phyloP scores from a whole-genome alignment of 2,329 filamentous ascomycete species.

The Rutstroemia sp. region DNA sequence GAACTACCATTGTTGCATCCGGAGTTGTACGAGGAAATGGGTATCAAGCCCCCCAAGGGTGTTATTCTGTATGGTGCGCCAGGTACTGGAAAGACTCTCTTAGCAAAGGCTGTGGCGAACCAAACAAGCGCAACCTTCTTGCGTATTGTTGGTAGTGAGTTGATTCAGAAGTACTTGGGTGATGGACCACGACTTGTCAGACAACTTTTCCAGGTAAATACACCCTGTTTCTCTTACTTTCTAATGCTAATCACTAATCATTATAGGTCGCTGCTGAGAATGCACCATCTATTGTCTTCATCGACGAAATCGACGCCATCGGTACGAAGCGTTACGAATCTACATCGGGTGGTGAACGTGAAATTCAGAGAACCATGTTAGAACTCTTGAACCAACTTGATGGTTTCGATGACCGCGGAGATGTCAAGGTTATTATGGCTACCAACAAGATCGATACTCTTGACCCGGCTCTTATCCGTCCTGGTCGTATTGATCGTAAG shows the following conservation, averaged over 20 bases:
- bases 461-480: conserved; percentile 91
- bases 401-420: conserved; percentile 95
- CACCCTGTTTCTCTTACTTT: background rate
- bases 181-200: conserved; percentile 91
- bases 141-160: conserved; percentile 90
- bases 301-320: conserved; percentile 98
- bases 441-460: conserved; percentile 99
- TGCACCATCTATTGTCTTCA: conserved; percentile 95
- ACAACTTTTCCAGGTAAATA: conserved; percentile 77
- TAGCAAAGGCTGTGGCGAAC: conserved; percentile 96
- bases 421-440: conserved; percentile 99
- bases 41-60: conserved; percentile 98
- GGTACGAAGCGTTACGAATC: conserved; percentile 98
- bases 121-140: conserved; percentile 98
- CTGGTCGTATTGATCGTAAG: conserved; percentile 97
- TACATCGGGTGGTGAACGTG: conserved; percentile 91
- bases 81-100: conserved; percentile 90
- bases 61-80: conserved; percentile 97
- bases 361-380: conserved; percentile 97
- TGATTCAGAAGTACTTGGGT: conserved; percentile 98
- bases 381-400: conserved; percentile 97
- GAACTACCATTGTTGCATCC: conserved; percentile 92
- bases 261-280: conserved; percentile 83
- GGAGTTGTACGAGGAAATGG: conserved; percentile 99
- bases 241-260: conserved; percentile 12